phyloP scores from a whole-genome alignment of 192 early-diverging fungal genomes.

The Piromyces finnis region DNA sequence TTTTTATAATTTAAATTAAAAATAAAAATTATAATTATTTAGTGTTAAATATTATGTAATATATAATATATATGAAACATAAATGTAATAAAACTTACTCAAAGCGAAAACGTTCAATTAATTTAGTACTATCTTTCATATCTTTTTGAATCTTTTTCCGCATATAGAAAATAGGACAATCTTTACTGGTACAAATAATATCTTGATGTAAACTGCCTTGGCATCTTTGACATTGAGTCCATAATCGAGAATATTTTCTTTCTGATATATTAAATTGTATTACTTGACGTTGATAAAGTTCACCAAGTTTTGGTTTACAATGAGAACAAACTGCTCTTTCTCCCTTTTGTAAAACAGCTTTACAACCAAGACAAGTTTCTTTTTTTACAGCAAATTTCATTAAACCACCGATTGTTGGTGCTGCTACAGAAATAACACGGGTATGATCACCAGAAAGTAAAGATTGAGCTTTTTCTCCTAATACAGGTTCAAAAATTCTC shows the following conservation, averaged over 20 bases:
- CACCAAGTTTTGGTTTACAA: constrained; percentile 48
- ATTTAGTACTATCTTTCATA: constrained; percentile 46
- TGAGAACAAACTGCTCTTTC: constrained; percentile 62
- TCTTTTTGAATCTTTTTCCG: constrained; percentile 92
- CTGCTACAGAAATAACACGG: constrained; percentile 63
- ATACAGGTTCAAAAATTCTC: constrained; percentile 90
- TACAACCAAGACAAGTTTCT: constrained; percentile 85
- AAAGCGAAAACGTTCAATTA: constrained; percentile 53
- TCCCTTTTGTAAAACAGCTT: constrained; percentile 51
- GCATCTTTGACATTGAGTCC: constrained; percentile 97
- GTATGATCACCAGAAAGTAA: constrained; percentile 55
- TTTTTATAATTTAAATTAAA: no score
- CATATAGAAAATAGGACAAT: constrained; percentile 99
- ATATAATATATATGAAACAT: no score
- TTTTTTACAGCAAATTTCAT: constrained; percentile 89
- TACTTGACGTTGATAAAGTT: constrained; percentile 63
- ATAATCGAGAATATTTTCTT: constrained; percentile 63
- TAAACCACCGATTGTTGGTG: constrained; percentile 72
- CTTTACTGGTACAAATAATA: constrained; percentile 82
- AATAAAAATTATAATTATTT: no score
- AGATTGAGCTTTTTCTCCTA: constrained; percentile 63
- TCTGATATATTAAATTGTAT: constrained; percentile 51
- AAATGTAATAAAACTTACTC: neutral
- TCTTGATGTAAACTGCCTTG: constrained; percentile 88
- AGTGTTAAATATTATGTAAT: no score